phyloP scores from a whole-genome alignment of 1,139 yeast species.

The Blastobotrys indianensis region DNA sequence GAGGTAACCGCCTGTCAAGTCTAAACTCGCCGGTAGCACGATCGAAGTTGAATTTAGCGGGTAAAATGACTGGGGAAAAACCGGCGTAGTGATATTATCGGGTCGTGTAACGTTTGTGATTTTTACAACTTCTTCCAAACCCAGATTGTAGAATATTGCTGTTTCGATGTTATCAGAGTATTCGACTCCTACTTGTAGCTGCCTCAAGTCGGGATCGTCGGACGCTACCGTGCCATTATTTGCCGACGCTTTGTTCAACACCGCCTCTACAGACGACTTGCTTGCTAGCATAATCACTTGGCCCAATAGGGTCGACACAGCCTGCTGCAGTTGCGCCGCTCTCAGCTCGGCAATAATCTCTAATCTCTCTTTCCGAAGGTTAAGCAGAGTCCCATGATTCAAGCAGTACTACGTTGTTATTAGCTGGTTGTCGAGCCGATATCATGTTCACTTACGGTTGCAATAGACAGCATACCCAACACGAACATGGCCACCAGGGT shows the following conservation, averaged over 20 bases:
- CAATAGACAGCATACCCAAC: slow-evolving; percentile 62
- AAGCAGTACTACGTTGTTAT: slow-evolving; percentile 34
- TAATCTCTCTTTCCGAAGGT: slow-evolving; percentile 62
- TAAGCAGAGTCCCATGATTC: slow-evolving; percentile 57
- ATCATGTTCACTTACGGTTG: slow-evolving; percentile 41
- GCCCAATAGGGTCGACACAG: slow-evolving; percentile 54
- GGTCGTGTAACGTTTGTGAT: no score
- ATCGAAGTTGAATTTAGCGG: no score
- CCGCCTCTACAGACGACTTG: slow-evolving; percentile 27
- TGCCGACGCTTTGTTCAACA: slow-evolving; percentile 22
- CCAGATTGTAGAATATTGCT: no score
- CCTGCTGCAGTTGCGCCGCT: slow-evolving; percentile 71
- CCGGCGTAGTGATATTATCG: no score
- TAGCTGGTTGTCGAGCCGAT: neutral
- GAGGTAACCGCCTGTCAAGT: no score
- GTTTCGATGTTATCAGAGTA: no score
- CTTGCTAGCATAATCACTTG: slow-evolving; percentile 40
- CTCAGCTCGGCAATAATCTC: slow-evolving; percentile 76
- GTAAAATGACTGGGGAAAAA: no score
- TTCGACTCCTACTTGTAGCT: no score
- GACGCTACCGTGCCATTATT: slow-evolving; percentile 22
- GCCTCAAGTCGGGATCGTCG: no score
- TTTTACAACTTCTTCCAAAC: no score
- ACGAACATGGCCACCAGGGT: slow-evolving; percentile 68
- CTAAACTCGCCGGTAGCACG: no score